These are phyloP conservation scores for Dothideomycetidae sp. DNA, from an alignment of 2,329 filamentous ascomycete species.

Conservation along the genomic window DNA sequence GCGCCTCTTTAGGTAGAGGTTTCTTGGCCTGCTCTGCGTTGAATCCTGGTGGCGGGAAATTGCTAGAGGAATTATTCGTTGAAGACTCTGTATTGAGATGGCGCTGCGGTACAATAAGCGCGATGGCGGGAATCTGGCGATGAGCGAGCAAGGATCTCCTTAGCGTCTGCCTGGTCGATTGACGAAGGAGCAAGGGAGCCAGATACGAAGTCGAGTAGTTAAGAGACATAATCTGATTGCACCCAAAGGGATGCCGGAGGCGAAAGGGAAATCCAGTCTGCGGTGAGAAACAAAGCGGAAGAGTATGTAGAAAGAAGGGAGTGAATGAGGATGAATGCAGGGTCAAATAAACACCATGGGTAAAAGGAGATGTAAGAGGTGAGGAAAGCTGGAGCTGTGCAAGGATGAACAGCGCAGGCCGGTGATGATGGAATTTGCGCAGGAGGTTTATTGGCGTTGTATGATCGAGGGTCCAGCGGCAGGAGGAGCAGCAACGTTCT, in stretches of 20 bases:
- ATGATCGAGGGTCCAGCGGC: neutral
- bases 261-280: too few relatives aligned
- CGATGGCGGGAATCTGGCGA: slow-evolving; percentile 40
- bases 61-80: slow-evolving; percentile 35
- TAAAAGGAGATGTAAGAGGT: neutral
- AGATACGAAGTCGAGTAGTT: slow-evolving; percentile 30
- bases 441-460: neutral
- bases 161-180: slow-evolving; percentile 28
- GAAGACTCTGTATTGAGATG: slow-evolving; percentile 43
- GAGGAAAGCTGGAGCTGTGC: neutral
- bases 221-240: slow-evolving; percentile 30
- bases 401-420: slow-evolving; percentile 1
- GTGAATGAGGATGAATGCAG: slow-evolving; percentile 6
- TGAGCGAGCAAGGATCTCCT: slow-evolving; percentile 31
- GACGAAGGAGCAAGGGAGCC: slow-evolving; percentile 33
- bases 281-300: too few relatives aligned
- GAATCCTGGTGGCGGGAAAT: slow-evolving; percentile 74
- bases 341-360: slow-evolving; percentile 6
- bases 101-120: slow-evolving; percentile 41
- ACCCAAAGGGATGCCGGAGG: neutral
- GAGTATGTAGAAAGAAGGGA: slow-evolving; percentile 1
- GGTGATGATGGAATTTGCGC: slow-evolving; percentile 8
- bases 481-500: too few relatives aligned
- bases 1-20: slow-evolving; percentile 41
- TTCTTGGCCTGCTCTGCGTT: slow-evolving; percentile 83